Evolutionary conservation across 2,329 filamentous ascomycete species (phyloP).

Genomic region (Colletotrichum sp.): DNA sequence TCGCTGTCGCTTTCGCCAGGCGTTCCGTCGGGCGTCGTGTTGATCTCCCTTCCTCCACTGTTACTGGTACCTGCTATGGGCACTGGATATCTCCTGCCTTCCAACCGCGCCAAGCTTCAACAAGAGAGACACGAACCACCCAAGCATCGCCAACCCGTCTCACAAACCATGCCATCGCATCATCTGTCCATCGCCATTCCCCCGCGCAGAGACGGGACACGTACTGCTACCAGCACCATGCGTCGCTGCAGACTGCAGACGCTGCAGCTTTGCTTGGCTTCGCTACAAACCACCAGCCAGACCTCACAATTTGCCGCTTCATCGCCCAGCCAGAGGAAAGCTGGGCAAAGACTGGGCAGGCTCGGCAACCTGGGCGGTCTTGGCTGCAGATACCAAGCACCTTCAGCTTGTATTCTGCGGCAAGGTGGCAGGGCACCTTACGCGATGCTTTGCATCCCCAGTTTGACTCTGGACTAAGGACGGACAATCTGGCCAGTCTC

Average conservation of each 20-base stretch:
- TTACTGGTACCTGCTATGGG: neutral
- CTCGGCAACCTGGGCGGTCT: constrained; percentile 13
- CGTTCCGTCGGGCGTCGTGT: neutral
- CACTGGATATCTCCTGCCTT: neutral
- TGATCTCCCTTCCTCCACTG: neutral
- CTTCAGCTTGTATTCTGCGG: neutral
- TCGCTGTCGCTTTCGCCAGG: neutral
- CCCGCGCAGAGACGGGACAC: neutral
- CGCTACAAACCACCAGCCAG: neutral
- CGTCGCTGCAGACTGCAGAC: neutral
- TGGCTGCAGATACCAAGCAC: constrained; percentile 21
- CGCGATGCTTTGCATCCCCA: neutral
- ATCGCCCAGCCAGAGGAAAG: constrained; percentile 3
- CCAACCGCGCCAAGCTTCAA: constrained; percentile 8
- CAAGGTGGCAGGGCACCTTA: neutral
- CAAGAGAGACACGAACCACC: neutral
- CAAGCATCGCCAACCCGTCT: constrained; percentile 4
- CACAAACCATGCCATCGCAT: constrained; percentile 16
- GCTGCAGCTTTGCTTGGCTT: constrained; percentile 1
- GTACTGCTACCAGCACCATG: neutral
- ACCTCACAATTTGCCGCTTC: constrained; percentile 14
- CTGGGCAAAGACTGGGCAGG: constrained; percentile 4
- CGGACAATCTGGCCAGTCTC: neutral
- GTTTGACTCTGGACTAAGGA: neutral
- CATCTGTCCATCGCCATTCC: neutral